phyloP scores from a whole-genome alignment of 176 grass and related monocot species.

The sorghum (Sorghum bicolor) region Sorghum_bicolor_NCBIv3 NC_012873.2:1612501-1613000 shows the following conservation, averaged over 20 bases:
- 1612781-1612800: not conserved
- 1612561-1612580: not conserved
- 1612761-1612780: not conserved
- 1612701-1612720: not conserved
- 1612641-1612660: too few species aligned
- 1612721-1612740: not conserved
- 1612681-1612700: not conserved
- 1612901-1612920: constrained; percentile 17
- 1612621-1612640: not conserved
- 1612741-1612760: not conserved
- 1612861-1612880: constrained; percentile 10
- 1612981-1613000: constrained; percentile 8
- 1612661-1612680: not conserved
- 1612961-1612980: not conserved
- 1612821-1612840: not conserved
- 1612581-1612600: not conserved
- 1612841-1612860: not conserved
- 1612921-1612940: constrained; percentile 5
- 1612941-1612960: not conserved
- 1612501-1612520: not conserved
- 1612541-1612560: not conserved
- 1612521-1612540: not conserved
- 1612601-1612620: not conserved
- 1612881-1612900: constrained; percentile 26
- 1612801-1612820: constrained; percentile 4